Evolutionary conservation across 805 yeast species (phyloP), one percentile per base, ranked within the genome.

Genomic region (Teunomyces barrocoloradensis): DNA sequence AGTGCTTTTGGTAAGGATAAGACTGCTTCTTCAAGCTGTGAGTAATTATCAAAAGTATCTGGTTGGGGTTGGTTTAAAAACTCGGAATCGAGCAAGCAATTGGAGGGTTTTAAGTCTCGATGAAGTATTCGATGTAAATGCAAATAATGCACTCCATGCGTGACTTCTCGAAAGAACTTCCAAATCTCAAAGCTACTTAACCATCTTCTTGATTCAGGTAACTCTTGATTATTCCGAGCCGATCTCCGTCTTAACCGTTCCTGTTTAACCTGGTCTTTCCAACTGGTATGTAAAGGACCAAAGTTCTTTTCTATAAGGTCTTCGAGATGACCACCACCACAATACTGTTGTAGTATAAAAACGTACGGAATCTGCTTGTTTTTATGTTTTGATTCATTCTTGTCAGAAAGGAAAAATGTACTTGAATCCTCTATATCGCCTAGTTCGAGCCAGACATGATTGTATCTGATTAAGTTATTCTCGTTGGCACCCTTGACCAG

Each of bases 401-500:
- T 45, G 6, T 49, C 52, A 0, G 61, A 51, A 6, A 69, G 40
- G 30, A 66, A 52, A 39, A 57, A 65, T 0, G 72, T 55, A 12
- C 51, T 45, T 67, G 35, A 85, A 74, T 47, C 84, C 68, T 56
- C 74, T 63, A 30, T 85, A 81, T 65, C 66, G 2, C 44, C 86
- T 57, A 84, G 73, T 59, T 90, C 97, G 28, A 90, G 64, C 97
- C 97, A 90, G 21, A 89, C 96, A 65, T 90, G 97, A 59, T 90
- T 89, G 60, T 90, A 90, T 17, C 86, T 79, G 23, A 90, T 88
- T 54, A 90, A 74, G 61, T 89, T 86, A 48, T 68, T 65, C 41
- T 68, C 74, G 42, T 39, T 78, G 71, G 76, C 64, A 32, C 73
- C 68, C 46, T 66, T 48, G 53, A 65, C 73, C 2, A 81, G 75